A percentile compares a stretch with the other conserved stretches of the same genome.
These are phyloP conservation scores for Taphrina communis DNA, from an alignment of 1,139 yeast species.

Conservation along the genomic window DNA sequence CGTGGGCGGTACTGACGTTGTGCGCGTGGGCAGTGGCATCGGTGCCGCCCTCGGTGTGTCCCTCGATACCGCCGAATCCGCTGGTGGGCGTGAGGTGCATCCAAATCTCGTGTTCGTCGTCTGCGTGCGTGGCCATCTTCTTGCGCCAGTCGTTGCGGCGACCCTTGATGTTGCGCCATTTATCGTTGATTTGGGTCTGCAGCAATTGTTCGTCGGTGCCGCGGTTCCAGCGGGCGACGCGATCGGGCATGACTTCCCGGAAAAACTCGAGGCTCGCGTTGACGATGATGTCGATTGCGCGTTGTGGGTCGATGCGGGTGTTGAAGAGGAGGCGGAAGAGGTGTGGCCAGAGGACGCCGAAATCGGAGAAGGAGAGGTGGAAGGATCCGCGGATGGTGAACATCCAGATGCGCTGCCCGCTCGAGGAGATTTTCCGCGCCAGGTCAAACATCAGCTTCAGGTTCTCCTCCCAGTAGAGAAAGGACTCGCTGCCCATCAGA, in stretches of 20 bases:
- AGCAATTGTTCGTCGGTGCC: constrained; percentile 24
- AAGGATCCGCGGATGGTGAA: constrained; percentile 40
- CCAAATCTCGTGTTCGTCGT: constrained; percentile 31
- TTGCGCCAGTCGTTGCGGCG: constrained; percentile 34
- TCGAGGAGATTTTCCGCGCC: constrained; percentile 15
- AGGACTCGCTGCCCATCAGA: constrained; percentile 29
- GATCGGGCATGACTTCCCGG: constrained; percentile 14
- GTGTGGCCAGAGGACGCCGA: constrained; percentile 37
- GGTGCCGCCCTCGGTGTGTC: constrained; percentile 26
- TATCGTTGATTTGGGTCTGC: constrained; percentile 34
- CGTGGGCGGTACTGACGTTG: constrained; percentile 18
- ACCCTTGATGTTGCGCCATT: constrained; percentile 36
- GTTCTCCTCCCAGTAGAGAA: constrained; percentile 40
- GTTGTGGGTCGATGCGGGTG: constrained; percentile 33
- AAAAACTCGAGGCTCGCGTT: constrained; percentile 33
- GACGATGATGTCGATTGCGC: constrained; percentile 39
- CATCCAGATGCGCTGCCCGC: constrained; percentile 14
- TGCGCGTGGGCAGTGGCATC: constrained; percentile 31
- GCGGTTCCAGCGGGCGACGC: constrained; percentile 31
- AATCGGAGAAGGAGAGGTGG: constrained; percentile 39
- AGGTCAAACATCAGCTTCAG: constrained; percentile 31
- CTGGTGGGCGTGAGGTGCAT: constrained; percentile 36
- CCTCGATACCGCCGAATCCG: constrained; percentile 38
- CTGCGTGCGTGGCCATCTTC: constrained; percentile 24
- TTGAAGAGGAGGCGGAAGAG: constrained; percentile 30